Evolutionary conservation across 495 filamentous ascomycete genomes (phyloP), one percentile per base, ranked within the genome.

Genomic region (Extremus antarcticus): DNA sequence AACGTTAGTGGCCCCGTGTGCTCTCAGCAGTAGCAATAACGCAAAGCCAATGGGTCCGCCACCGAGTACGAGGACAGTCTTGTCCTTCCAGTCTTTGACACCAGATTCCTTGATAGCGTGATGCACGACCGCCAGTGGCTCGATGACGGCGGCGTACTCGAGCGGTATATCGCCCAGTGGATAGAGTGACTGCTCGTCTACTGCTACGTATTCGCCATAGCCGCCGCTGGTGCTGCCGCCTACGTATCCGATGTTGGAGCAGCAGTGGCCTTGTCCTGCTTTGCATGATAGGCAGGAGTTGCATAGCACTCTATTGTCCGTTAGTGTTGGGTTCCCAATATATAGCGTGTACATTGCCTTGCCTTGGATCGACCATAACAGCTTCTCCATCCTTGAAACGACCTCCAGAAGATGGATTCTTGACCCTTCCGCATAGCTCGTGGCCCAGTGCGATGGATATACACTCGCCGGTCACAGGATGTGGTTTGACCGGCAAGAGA

Each of bases 11-110:
- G 57, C 61, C 1, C 60, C 57, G 29, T 51, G 52, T 1, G 60
- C 62, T 11, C n/a, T 25, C 11, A 64, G 48, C 35, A 43, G 43
- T 11, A 35, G 52, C 32, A 64, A 19, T 10, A 64, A 54, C 0
- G 61, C 58, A 15, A 60, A 29, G 2, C 61, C 61, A 32, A 64
- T 53, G 19, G 61, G 61, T 11, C 61, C 61, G 9, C 61, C 61
- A 4, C 61, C 61, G 0, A 64, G 51, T 3, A 64, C 51, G 2
- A 64, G 39, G 15, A 61, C 61, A 1, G 54, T 19, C 24, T 57
- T 57, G 2, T 21, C 25, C 16, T 29, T 53, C 41, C 50, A 55
- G 1, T 47, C 55, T 0, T 38, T 21, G 13, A 64, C 39, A 3
- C 49, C 48, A 22, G 17, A 32, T 40, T 51, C 25, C 19, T 20